phyloP scores from a whole-genome alignment of 768 basidiomycete genomes.

The Phlebiopsis flavidoalba region DNA sequence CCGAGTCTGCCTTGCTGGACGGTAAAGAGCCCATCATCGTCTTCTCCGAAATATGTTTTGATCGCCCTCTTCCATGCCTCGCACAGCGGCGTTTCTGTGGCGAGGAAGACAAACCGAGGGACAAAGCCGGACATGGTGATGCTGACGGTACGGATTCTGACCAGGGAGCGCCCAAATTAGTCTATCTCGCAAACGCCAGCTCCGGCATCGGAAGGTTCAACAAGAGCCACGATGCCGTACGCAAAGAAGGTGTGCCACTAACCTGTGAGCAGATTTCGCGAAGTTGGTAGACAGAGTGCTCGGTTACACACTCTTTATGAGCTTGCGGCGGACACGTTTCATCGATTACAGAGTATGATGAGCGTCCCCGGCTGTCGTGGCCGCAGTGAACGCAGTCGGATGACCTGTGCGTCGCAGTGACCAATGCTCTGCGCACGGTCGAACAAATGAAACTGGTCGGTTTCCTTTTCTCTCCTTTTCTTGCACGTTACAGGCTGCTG shows the following conservation, averaged over 20 bases:
- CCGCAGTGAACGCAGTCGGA: not conserved
- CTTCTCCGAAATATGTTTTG: not conserved
- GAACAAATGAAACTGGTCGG: not conserved
- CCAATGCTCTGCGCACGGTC: too few species aligned
- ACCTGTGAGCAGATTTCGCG: not conserved
- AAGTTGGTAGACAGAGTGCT: not conserved
- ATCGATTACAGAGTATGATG: not conserved
- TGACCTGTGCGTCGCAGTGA: not conserved
- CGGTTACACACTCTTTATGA: not conserved
- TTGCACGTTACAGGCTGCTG: not conserved
- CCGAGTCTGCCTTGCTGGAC: not conserved
- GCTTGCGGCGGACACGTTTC: not conserved
- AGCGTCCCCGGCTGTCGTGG: not conserved
- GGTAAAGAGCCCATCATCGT: not conserved
- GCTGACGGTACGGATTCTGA: not conserved
- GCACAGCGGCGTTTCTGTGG: not conserved
- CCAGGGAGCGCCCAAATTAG: not conserved
- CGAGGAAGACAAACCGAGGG: slow-evolving; percentile 5
- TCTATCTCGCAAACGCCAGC: not conserved
- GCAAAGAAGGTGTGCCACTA: not conserved
- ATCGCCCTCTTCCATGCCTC: not conserved
- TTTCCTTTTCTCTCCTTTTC: not conserved
- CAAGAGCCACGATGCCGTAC: not conserved
- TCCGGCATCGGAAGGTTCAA: not conserved
- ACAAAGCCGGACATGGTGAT: not conserved